Evolutionary conservation across 345 rosid genomes (phyloP).

Genomic region (Arabidopsis thaliana): TAIR10.1 NC_003071.7:17226501-17227000

Average conservation of each 20-base stretch:
- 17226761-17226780: slow-evolving; percentile 14
- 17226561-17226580: no score
- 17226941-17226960: slow-evolving; percentile 12
- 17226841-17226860: slow-evolving; percentile 12
- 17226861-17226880: slow-evolving; percentile 40
- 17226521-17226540: neutral
- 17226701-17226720: slow-evolving; percentile 20
- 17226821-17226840: slow-evolving; percentile 12
- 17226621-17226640: neutral
- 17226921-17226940: slow-evolving; percentile 55
- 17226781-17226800: slow-evolving; percentile 18
- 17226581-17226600: no score
- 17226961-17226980: slow-evolving; percentile 34
- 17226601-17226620: neutral
- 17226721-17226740: slow-evolving; percentile 34
- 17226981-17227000: slow-evolving; percentile 36
- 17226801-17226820: slow-evolving; percentile 25
- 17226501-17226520: neutral
- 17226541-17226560: neutral
- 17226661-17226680: neutral
- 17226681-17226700: neutral
- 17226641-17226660: neutral
- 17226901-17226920: slow-evolving; percentile 55
- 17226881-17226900: slow-evolving; percentile 44
- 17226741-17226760: neutral